Conservation (phyloP, 306 rosid genomes). For the Malus sylvestris region DNA sequence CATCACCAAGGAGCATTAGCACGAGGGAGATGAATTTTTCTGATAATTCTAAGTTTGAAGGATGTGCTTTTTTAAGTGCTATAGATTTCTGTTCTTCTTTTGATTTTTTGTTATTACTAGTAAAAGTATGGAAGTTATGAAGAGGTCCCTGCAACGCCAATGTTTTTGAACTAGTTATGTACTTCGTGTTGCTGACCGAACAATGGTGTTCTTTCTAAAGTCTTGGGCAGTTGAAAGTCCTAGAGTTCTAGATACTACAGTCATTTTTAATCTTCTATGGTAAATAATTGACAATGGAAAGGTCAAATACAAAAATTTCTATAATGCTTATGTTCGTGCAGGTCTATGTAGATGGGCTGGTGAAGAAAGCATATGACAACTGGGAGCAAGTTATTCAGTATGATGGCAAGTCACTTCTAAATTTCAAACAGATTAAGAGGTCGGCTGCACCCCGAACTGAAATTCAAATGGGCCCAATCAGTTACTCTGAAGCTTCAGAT, state of each 20-base stretch:
- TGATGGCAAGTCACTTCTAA: slow-evolving; percentile 80
- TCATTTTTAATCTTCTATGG: not conserved
- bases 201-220: not conserved
- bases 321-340: slow-evolving; percentile 37
- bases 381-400: slow-evolving; percentile 90
- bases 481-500: slow-evolving; percentile 42
- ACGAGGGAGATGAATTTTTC: not conserved
- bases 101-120: not conserved
- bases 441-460: slow-evolving; percentile 43
- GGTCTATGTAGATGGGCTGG: slow-evolving; percentile 83
- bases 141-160: not conserved
- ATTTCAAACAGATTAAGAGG: slow-evolving; percentile 38
- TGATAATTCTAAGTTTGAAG: not conserved
- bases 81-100: not conserved
- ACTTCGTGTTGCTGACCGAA: not conserved
- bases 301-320: slow-evolving; percentile 16
- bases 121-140: not conserved
- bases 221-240: not conserved
- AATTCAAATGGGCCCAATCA: slow-evolving; percentile 34
- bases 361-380: slow-evolving; percentile 91
- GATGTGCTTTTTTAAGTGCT: not conserved
- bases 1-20: not conserved
- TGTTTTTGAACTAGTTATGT: not conserved
- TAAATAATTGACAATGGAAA: slow-evolving; percentile 1
- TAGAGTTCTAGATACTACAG: slow-evolving; percentile 8